Base-by-base conservation (phyloP, 140 eudicot species). In the Bidens hawaiensis region DNA sequence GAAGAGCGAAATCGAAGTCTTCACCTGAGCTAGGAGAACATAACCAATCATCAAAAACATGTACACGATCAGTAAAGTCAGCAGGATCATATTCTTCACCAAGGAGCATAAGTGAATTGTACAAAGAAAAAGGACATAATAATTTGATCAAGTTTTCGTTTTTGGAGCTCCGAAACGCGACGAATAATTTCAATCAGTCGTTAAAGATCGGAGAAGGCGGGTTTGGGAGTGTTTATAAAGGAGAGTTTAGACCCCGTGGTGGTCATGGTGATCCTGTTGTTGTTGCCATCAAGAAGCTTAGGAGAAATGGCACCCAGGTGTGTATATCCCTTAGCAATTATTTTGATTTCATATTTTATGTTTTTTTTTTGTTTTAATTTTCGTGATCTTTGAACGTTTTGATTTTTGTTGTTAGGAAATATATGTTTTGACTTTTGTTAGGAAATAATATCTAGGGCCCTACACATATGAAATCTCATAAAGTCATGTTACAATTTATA, bases 141-240 rank as follows among this genome's bases (percentile, higher is more conserved):
- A 71, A 68, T 47, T 77, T 85, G 84, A 88, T 77, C 60, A 95
- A 59, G 50, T 93, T 88, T 62, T 76, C 95, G 48, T 76, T 60
- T 18, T 24, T 80, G n/a, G 95, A 88, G 72, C 87, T 93, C 15
- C 60, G 63, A 38, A 80, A 80, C 57, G 99, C 96, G 3, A 93
- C 99, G 0, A 81, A 81, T 50, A 72, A 74, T 67, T 93, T 93
- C 79, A 75, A 81, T 42, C 75, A 83, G 76, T 21, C 71, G 90
- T 72, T 83, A 4, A 93, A 78, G 78, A 85, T 93, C 42, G 96
- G 96, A 4, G 95, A 93, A 74, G 99, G 99, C 42, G 99, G 99
- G 31, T 88, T 93, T 62, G 99, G 99, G 3, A 81, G 84, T 65
- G 99, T 88, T n/a, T 93, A 93, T 78, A 93, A 81, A 70, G 96